Conservation (phyloP, 352 stramenopile genomes). For the Pythium apleroticum region DNA sequence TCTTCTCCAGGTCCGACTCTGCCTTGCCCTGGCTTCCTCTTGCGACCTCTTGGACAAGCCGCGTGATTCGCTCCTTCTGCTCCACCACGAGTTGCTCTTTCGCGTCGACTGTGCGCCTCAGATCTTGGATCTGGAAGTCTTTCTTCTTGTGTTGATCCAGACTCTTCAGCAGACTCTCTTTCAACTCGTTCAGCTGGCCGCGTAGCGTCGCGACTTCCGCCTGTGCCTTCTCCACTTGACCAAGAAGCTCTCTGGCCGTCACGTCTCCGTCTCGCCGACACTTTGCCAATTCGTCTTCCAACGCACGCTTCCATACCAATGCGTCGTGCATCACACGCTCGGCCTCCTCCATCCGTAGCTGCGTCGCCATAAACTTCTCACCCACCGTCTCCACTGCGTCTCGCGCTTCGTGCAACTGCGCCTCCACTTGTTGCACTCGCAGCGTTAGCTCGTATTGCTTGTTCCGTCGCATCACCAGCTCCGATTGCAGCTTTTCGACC, state of each 20-base stretch:
- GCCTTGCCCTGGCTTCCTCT: conserved; percentile 46
- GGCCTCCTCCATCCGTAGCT: conserved; percentile 59
- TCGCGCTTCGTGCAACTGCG: conserved; percentile 40
- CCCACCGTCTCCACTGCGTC: conserved; percentile 38
- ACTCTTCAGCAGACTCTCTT: conserved; percentile 36
- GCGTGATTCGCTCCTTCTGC: conserved; percentile 56
- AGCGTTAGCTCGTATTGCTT: conserved; percentile 83
- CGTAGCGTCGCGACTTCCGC: conserved; percentile 37
- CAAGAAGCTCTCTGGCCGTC: conserved; percentile 2
- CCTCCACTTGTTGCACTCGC: conserved; percentile 60
- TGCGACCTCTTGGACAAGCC: conserved; percentile 53
- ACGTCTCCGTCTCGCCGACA: conserved; percentile 19
- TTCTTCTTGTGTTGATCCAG: conserved; percentile 40
- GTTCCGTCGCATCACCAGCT: conserved; percentile 69
- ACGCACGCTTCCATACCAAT: conserved; percentile 44
- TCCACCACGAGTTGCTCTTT: conserved; percentile 41
- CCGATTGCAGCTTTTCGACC: conserved; percentile 63
- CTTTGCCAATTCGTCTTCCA: conserved; percentile 39
- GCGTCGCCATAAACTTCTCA: conserved; percentile 48
- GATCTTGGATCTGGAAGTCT: conserved; percentile 41
- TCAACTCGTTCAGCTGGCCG: conserved; percentile 48
- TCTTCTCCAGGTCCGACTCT: conserved; percentile 50
- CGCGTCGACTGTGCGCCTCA: conserved; percentile 30
- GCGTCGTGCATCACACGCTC: conserved; percentile 57
- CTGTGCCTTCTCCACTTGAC: conserved; percentile 23